Percentiles rank a stretch among this genome's conserved stretches.
phyloP scores from a whole-genome alignment of 192 early-diverging fungal genomes.

The Haplosporangium gracile region DNA sequence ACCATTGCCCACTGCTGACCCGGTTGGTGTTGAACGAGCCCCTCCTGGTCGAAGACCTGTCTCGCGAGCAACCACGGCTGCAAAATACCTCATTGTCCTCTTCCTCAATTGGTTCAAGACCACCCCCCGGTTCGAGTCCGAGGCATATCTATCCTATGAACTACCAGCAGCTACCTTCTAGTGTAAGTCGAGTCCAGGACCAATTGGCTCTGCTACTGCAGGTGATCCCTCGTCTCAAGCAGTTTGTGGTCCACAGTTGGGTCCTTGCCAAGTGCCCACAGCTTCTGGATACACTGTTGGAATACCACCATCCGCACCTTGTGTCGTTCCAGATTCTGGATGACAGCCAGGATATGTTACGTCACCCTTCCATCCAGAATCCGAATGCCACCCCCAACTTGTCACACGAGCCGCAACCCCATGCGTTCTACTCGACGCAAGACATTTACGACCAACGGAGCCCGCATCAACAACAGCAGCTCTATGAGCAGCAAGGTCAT shows the following conservation, averaged over 20 bases:
- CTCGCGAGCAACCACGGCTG: background rate
- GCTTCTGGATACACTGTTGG: conserved; percentile 24
- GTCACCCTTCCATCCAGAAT: conserved; percentile 1
- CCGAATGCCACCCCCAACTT: background rate
- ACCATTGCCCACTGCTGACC: conserved; percentile 17
- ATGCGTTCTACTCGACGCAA: background rate
- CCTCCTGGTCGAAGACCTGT: conserved; percentile 13
- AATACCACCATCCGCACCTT: conserved; percentile 30
- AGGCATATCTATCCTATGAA: background rate
- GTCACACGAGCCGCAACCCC: background rate
- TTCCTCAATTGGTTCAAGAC: background rate
- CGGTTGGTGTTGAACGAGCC: conserved; percentile 37
- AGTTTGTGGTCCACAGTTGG: conserved; percentile 24
- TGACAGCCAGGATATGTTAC: conserved; percentile 1
- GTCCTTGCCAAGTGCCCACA: conserved; percentile 17
- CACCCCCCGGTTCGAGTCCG: background rate
- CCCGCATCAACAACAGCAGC: conserved; percentile 14
- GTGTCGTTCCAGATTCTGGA: conserved; percentile 31
- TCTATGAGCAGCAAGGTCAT: background rate
- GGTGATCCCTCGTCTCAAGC: conserved; percentile 12
- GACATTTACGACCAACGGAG: conserved; percentile 2
- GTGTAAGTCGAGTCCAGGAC: background rate
- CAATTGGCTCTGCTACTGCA: background rate
- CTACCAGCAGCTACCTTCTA: background rate
- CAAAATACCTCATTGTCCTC: background rate